Conservation (phyloP, 192 early-diverging fungal genomes). For the Backusella tuberculispora region DNA sequence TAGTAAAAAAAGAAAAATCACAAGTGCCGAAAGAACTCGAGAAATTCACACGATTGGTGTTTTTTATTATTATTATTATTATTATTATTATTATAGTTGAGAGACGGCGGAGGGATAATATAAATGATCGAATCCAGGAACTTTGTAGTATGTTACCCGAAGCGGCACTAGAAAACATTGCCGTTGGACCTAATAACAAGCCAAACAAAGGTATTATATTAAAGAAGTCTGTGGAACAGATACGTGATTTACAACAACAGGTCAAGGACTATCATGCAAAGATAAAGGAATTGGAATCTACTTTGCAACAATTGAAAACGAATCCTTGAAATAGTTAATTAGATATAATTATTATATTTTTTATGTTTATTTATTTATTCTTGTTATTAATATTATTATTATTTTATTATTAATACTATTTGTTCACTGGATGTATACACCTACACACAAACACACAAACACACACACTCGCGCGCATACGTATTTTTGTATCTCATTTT, state of each 20-base stretch:
- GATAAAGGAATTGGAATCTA: constrained; percentile 38
- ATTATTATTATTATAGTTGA: constrained; percentile 63
- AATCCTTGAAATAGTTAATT: not conserved
- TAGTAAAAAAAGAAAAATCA: not conserved
- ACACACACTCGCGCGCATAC: not conserved
- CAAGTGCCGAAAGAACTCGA: not conserved
- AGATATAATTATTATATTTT: no score
- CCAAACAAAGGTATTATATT: constrained; percentile 96
- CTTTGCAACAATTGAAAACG: constrained; percentile 8
- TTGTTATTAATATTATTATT: no score
- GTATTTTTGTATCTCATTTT: not conserved
- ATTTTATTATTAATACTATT: no score
- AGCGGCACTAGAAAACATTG: constrained; percentile 51
- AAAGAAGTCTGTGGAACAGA: constrained; percentile 91
- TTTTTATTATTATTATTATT: not conserved
- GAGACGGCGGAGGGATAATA: constrained; percentile 93
- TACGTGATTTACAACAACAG: constrained; percentile 50
- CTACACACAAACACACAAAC: not conserved
- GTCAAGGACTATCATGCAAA: constrained; percentile 32
- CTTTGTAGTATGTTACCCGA: constrained; percentile 86
- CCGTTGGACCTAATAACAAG: constrained; percentile 67
- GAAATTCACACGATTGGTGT: constrained; percentile 6
- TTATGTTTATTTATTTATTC: no score
- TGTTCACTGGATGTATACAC: no score
- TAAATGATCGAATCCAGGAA: constrained; percentile 98